A percentile compares a stretch with the other conserved stretches of the same genome.
Evolutionary conservation across 169 alveolate genomes (phyloP).

Genomic region (Eimeria nieschulzi): DNA sequence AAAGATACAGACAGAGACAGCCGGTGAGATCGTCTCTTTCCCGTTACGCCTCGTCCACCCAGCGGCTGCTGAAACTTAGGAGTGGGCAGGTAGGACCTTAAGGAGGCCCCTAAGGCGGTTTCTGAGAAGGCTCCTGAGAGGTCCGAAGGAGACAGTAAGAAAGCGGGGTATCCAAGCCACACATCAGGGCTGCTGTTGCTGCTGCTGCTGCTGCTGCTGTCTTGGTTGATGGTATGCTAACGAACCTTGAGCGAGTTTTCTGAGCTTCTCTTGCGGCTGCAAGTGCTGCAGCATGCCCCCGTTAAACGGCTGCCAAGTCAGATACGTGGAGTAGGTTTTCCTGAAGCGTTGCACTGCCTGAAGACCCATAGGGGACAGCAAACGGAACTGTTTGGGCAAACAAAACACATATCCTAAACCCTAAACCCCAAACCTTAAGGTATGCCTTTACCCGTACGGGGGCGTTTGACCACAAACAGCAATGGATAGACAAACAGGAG

Average conservation of each 20-base stretch:
- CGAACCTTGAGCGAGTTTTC: constrained; percentile 10
- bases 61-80: too few relatives aligned
- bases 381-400: constrained; percentile 12
- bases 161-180: neutral
- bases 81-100: too few relatives aligned
- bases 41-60: too few relatives aligned
- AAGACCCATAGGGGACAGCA: neutral
- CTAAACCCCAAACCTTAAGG: neutral
- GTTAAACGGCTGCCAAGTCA: neutral
- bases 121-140: too few relatives aligned
- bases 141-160: neutral
- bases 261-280: neutral
- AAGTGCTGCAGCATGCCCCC: neutral
- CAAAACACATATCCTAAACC: neutral
- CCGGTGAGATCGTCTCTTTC: too few relatives aligned
- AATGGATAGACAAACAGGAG: too few relatives aligned
- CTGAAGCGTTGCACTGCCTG: neutral
- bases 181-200: neutral
- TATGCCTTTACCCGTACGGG: neutral
- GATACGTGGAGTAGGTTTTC: neutral
- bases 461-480: neutral
- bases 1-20: too few relatives aligned
- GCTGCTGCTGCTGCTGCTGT: constrained; percentile 24
- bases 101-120: too few relatives aligned
- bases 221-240: neutral